These are phyloP conservation scores for Fusarium subtropicale DNA, from an alignment of 2,329 filamentous ascomycete genomes.

Conservation along the genomic window DNA sequence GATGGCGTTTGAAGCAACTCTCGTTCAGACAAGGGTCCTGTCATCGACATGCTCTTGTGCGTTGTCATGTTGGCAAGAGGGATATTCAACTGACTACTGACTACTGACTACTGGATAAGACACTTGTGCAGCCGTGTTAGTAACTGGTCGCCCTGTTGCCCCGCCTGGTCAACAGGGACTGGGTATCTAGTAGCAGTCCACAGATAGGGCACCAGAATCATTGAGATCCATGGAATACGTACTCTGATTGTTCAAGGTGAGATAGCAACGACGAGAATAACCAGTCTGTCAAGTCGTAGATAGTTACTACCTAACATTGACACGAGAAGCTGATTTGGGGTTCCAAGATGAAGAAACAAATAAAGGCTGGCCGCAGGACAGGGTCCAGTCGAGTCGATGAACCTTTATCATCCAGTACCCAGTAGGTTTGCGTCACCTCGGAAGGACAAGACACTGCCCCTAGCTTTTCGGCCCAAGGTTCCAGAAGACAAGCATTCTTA, in stretches of 20 bases:
- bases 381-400: not conserved
- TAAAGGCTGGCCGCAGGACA: not conserved
- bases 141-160: not conserved
- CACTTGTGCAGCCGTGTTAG: not conserved
- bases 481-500: constrained; percentile 45
- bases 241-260: constrained; percentile 27
- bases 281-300: not conserved
- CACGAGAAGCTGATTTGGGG: not conserved
- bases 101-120: not conserved
- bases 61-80: not conserved
- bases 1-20: not conserved
- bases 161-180: not conserved
- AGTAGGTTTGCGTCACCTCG: not conserved
- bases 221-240: constrained; percentile 4
- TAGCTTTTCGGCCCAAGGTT: constrained; percentile 22
- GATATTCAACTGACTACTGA: too few relatives aligned
- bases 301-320: not conserved
- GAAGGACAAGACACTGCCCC: constrained; percentile 22
- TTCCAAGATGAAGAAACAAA: not conserved
- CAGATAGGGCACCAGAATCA: not conserved
- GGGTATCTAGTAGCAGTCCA: not conserved
- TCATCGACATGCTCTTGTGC: not conserved
- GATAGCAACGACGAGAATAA: constrained; percentile 24
- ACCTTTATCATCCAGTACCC: not conserved
- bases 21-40: not conserved